A percentile compares a stretch with the other conserved stretches of the same genome.
These are phyloP conservation scores for slime mould (Dictyostelium discoideum) DNA, from an alignment of 78 protist genomes.

Conservation along the genomic window DNA sequence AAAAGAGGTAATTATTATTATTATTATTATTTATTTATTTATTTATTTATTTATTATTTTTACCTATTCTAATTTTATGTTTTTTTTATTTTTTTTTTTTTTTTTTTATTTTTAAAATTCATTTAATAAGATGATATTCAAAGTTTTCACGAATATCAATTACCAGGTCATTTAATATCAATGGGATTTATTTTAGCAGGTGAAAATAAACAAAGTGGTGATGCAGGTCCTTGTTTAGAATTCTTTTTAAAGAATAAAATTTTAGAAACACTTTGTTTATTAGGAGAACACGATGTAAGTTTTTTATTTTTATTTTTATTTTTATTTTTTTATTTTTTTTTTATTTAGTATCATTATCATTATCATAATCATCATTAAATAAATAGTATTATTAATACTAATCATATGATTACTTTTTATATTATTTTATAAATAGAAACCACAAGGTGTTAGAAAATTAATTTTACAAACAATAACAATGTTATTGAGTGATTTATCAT, in stretches of 20 bases:
- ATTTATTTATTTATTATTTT: background rate
- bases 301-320: too few relatives aligned
- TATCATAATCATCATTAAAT: too few relatives aligned
- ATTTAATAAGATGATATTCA: constrained; percentile 43
- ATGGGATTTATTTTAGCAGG: constrained; percentile 59
- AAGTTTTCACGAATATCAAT: constrained; percentile 61
- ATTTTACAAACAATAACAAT: constrained; percentile 63
- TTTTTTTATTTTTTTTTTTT: too few relatives aligned
- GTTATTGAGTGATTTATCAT: constrained; percentile 65
- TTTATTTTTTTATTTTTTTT: too few relatives aligned
- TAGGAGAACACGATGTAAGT: constrained; percentile 73
- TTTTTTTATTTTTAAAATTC: background rate
- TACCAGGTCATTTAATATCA: constrained; percentile 74
- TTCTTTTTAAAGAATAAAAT: constrained; percentile 75
- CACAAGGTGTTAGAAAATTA: constrained; percentile 72
- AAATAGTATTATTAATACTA: too few relatives aligned
- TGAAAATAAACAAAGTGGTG: constrained; percentile 57
- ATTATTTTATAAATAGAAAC: constrained; percentile 28
- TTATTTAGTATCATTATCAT: background rate
- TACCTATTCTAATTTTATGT: background rate
- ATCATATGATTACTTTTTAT: too few relatives aligned
- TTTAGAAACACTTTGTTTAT: constrained; percentile 53
- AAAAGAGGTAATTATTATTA: constrained; percentile 33
- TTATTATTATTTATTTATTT: background rate
- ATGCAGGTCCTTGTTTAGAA: constrained; percentile 73